A percentile compares a stretch with the other conserved stretches of the same genome.
These are phyloP conservation scores for Prunella vulgaris DNA, from an alignment of 257 asterid species.

Conservation along the genomic window DNA sequence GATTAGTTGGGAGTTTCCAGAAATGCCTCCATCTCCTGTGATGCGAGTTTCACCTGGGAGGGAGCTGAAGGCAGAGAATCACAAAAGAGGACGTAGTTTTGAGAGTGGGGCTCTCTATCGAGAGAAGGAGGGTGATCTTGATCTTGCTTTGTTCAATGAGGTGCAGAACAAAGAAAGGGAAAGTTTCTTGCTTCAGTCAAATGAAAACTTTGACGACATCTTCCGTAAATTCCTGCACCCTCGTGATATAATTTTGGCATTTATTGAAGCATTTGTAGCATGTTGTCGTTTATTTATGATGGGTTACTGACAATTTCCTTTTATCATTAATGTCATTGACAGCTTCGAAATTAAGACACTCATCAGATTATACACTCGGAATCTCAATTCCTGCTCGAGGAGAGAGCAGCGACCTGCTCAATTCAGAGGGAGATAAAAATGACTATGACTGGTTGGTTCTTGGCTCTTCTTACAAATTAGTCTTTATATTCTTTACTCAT, in stretches of 20 bases:
- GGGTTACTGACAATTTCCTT: conserved; percentile 21
- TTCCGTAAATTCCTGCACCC: conserved; percentile 55
- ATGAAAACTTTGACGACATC: conserved; percentile 71
- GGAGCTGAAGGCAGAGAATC: conserved; percentile 65
- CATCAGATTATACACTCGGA: conserved; percentile 64
- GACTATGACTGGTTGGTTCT: conserved; percentile 86
- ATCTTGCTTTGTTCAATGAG: conserved; percentile 75
- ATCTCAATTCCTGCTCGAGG: conserved; percentile 71
- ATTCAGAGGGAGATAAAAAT: conserved; percentile 78
- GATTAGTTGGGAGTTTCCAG: conserved; percentile 6
- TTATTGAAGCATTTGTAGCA: conserved; percentile 25
- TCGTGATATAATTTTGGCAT: conserved; percentile 14
- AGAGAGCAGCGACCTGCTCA: conserved; percentile 81
- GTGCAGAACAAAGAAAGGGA: conserved; percentile 77
- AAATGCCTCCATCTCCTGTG: conserved; percentile 92
- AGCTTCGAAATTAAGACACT: conserved; percentile 62
- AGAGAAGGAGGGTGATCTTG: conserved; percentile 73
- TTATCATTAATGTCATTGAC: conserved; percentile 32
- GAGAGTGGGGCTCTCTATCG: conserved; percentile 60
- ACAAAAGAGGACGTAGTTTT: conserved; percentile 82
- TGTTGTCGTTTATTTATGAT: conserved; percentile 18
- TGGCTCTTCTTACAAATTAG: conserved; percentile 4
- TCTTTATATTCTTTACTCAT: neutral
- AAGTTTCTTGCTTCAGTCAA: conserved; percentile 78
- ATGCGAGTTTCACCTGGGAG: conserved; percentile 75